Conservation (phyloP, 148 eudicot genomes). For the Nyssa sinensis region DNA sequence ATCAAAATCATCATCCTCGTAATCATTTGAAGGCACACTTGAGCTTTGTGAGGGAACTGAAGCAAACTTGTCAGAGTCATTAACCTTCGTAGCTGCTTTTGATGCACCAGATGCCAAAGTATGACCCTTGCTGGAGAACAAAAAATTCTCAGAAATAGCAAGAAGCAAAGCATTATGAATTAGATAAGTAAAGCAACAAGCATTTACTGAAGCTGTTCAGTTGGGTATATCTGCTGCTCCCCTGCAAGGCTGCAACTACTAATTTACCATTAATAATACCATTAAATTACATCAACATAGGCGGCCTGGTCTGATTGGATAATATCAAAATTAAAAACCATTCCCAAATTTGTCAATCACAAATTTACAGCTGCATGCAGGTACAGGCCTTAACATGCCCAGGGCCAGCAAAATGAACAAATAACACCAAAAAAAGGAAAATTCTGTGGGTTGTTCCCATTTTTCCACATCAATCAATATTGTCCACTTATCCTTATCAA, state of each 20-base stretch:
- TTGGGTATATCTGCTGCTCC: too few species aligned
- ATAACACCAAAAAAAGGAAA: too few species aligned
- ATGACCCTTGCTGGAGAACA: constrained; percentile 42
- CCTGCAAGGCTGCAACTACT: too few species aligned
- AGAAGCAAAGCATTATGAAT: neutral
- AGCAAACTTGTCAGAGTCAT: constrained; percentile 29
- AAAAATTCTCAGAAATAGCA: constrained; percentile 17
- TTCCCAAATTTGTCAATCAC: neutral
- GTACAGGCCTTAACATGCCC: too few species aligned
- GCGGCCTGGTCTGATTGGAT: too few species aligned
- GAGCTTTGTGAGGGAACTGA: constrained; percentile 44
- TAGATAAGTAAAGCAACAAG: neutral
- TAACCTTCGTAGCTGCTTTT: constrained; percentile 23
- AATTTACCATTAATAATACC: too few species aligned
- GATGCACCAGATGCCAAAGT: constrained; percentile 39
- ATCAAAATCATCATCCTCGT: constrained; percentile 86
- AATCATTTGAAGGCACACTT: constrained; percentile 34
- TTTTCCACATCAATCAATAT: too few species aligned
- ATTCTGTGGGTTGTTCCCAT: too few species aligned
- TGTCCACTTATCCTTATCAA: too few species aligned
- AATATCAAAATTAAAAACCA: neutral
- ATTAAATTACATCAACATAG: too few species aligned
- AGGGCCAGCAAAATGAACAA: too few species aligned
- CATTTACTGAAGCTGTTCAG: neutral
- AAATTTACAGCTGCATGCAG: neutral